Conservation (phyloP, 192 early-diverging fungal genomes). For the Umbelopsis ramanniana region DNA sequence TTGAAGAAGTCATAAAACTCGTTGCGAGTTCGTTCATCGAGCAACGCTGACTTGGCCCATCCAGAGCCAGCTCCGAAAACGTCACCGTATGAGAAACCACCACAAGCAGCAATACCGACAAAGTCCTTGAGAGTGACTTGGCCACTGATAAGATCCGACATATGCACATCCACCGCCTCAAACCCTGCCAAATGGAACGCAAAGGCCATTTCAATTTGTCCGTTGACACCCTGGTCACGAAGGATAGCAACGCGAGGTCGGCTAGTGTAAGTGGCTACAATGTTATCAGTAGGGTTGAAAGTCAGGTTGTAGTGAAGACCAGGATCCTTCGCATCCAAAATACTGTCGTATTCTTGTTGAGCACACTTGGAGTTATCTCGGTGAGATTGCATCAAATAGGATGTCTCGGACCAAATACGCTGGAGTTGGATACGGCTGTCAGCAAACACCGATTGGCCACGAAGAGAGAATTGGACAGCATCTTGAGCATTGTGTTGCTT, state of each 20-base stretch:
- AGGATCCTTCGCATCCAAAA: conserved; percentile 73
- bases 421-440: conserved; percentile 70
- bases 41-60: conserved; percentile 93
- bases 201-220: conserved; percentile 92
- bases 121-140: conserved; percentile 70
- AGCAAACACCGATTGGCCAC: conserved; percentile 54
- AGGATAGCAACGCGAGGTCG: conserved; percentile 91
- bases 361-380: conserved; percentile 93
- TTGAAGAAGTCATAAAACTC: conserved; percentile 85
- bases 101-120: conserved; percentile 90
- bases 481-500: conserved; percentile 53
- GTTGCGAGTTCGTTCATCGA: conserved; percentile 67
- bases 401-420: conserved; percentile 89
- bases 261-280: conserved; percentile 33
- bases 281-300: conserved; percentile 70
- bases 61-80: conserved; percentile 98
- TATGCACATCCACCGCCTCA: conserved; percentile 94
- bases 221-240: conserved; percentile 98
- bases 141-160: conserved; percentile 88
- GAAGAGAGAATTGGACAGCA: conserved; percentile 54
- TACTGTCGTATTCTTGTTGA: conserved; percentile 76
- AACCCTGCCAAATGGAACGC: conserved; percentile 96
- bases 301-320: conserved; percentile 83
- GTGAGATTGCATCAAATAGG: conserved; percentile 86
- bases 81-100: conserved; percentile 99